Evolutionary conservation across 2,329 filamentous ascomycete species (phyloP).

Genomic region (Podosphaera xanthii): DNA sequence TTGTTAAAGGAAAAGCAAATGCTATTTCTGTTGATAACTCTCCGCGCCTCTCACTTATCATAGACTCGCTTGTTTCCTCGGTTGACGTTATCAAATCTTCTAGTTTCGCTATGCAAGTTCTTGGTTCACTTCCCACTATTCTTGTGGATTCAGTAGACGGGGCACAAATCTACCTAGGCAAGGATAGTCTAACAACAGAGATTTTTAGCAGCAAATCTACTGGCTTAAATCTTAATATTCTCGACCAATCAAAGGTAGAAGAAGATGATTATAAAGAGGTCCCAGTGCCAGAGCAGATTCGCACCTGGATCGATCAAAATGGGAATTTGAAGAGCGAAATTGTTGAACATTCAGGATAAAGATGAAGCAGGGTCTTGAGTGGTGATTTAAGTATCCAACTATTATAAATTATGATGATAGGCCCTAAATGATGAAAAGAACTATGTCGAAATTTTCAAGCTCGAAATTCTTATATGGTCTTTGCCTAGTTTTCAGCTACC

Average conservation of each 20-base stretch:
- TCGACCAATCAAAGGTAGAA: slow-evolving; percentile 33
- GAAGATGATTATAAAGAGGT: slow-evolving; percentile 71
- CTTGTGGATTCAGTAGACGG: slow-evolving; percentile 86
- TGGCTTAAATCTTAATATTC: slow-evolving; percentile 69
- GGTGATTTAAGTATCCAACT: too few species aligned
- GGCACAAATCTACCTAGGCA: slow-evolving; percentile 66
- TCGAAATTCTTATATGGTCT: too few species aligned
- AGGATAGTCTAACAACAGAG: slow-evolving; percentile 55
- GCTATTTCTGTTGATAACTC: slow-evolving; percentile 93
- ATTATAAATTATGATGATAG: too few species aligned
- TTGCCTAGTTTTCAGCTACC: too few species aligned
- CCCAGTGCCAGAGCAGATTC: slow-evolving; percentile 73
- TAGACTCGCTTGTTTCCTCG: slow-evolving; percentile 74
- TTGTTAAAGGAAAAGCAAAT: slow-evolving; percentile 82
- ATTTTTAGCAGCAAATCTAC: slow-evolving; percentile 77
- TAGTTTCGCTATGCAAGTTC: slow-evolving; percentile 83
- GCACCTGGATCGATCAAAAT: slow-evolving; percentile 44
- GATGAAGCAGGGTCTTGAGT: too few species aligned
- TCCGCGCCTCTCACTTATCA: slow-evolving; percentile 56
- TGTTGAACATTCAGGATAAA: slow-evolving; percentile 60
- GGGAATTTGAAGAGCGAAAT: slow-evolving; percentile 76
- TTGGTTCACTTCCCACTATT: slow-evolving; percentile 67
- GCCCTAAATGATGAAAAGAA: too few species aligned
- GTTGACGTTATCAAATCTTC: slow-evolving; percentile 89
- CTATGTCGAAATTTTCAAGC: too few species aligned